A percentile compares a stretch with the other conserved stretches of the same genome.
These are phyloP conservation scores for Miscanthus sacchariflorus DNA, from an alignment of 202 grass and related monocot genomes.

Conservation along the genomic window DNA sequence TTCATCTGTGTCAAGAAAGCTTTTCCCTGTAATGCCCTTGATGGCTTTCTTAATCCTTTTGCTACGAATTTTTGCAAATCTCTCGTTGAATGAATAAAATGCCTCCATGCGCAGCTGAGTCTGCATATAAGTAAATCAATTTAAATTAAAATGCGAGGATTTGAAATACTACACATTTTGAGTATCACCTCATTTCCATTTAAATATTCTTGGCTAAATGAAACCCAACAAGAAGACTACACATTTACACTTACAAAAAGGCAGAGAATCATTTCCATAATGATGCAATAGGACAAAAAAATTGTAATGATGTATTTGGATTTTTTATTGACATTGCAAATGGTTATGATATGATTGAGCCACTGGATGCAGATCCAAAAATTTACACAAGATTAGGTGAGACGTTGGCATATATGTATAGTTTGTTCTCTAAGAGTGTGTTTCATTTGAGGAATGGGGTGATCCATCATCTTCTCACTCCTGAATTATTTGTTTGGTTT, in stretches of 20 bases:
- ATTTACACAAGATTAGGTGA: slow-evolving; percentile 3
- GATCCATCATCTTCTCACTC: too few species aligned
- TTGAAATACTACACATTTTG: slow-evolving; percentile 17
- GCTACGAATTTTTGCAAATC: slow-evolving; percentile 98
- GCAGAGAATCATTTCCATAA: slow-evolving; percentile 15
- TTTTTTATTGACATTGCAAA: slow-evolving; percentile 20
- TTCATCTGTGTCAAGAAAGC: slow-evolving; percentile 64
- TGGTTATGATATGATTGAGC: slow-evolving; percentile 32
- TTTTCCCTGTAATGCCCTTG: slow-evolving; percentile 87
- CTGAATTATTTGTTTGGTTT: neutral
- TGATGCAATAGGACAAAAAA: slow-evolving; percentile 6
- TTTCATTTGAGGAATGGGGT: neutral
- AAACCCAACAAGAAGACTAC: slow-evolving; percentile 11
- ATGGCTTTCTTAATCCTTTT: slow-evolving; percentile 96
- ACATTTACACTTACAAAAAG: slow-evolving; percentile 15
- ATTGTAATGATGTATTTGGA: neutral
- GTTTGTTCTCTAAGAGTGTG: neutral
- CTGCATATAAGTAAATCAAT: slow-evolving; percentile 62
- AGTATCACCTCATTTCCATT: slow-evolving; percentile 1
- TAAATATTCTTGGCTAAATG: slow-evolving; percentile 46
- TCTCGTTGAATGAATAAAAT: slow-evolving; percentile 98
- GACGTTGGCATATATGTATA: slow-evolving; percentile 12
- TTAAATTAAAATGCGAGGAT: slow-evolving; percentile 36
- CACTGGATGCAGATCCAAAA: slow-evolving; percentile 3
- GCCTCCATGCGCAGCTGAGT: slow-evolving; percentile 90